Conservation (phyloP, 352 stramenopile genomes). For the Halophytophthora polymorphica region DNA sequence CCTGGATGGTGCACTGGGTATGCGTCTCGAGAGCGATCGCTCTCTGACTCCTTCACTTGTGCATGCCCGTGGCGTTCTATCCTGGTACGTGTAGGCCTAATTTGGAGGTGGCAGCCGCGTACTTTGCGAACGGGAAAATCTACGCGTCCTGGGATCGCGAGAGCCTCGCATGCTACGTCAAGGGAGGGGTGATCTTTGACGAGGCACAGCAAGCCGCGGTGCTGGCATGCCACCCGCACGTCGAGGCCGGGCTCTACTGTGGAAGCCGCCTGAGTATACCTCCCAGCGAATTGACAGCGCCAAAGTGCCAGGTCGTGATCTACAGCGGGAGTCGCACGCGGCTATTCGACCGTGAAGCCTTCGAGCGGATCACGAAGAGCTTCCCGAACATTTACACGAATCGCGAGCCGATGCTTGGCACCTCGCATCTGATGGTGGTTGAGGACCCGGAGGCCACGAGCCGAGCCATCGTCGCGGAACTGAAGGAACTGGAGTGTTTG, state of each 20-base stretch:
- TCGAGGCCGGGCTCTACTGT: conserved; percentile 24
- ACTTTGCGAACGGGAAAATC: conserved; percentile 33
- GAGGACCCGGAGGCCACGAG: conserved; percentile 38
- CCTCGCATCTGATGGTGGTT: conserved; percentile 35
- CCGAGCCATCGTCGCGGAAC: conserved; percentile 25
- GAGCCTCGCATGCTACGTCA: conserved; percentile 20
- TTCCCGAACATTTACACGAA: conserved; percentile 28
- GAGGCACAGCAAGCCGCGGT: conserved; percentile 10
- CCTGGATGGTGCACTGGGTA: no score
- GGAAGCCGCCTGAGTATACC: conserved; percentile 10
- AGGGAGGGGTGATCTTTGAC: conserved; percentile 29
- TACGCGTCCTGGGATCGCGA: conserved; percentile 40
- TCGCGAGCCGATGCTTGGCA: conserved; percentile 14
- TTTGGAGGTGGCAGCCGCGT: conserved; percentile 16
- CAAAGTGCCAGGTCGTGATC: conserved; percentile 29
- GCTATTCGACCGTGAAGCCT: conserved; percentile 21
- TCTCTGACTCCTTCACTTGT: no score
- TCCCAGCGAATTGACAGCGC: conserved; percentile 9
- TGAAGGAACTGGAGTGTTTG: conserved; percentile 19
- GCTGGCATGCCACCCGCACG: conserved; percentile 13
- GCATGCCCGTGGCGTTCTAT: not conserved
- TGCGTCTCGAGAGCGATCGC: no score
- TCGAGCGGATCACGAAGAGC: conserved; percentile 14
- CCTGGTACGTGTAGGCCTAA: conserved; percentile 15
- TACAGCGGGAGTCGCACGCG: conserved; percentile 28